A percentile compares a stretch with the other conserved stretches of the same genome.
These are phyloP conservation scores for Boehmeria nivea DNA, from an alignment of 306 rosid genomes.

Conservation along the genomic window DNA sequence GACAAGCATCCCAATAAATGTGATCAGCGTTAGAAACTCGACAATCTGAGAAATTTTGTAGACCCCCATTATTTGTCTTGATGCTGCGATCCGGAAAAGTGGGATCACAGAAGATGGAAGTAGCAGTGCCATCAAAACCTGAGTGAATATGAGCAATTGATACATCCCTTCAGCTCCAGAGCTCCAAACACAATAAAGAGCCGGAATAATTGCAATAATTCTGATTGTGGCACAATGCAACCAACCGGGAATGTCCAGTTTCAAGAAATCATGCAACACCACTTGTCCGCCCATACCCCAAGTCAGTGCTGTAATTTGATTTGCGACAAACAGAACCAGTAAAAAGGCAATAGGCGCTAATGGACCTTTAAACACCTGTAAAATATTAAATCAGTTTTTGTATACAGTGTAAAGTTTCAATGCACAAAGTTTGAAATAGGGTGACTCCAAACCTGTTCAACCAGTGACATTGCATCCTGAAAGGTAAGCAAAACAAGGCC, in stretches of 20 bases:
- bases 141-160: constrained; percentile 77
- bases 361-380: constrained; percentile 69
- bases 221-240: constrained; percentile 87
- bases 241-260: constrained; percentile 90
- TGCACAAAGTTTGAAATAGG: constrained; percentile 4
- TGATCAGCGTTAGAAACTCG: constrained; percentile 57
- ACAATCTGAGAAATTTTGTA: constrained; percentile 65
- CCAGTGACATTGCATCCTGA: constrained; percentile 65
- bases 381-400: constrained; percentile 18
- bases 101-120: constrained; percentile 94
- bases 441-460: constrained; percentile 67
- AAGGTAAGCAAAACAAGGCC: constrained; percentile 66
- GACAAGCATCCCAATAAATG: constrained; percentile 78
- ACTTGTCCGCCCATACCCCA: constrained; percentile 85
- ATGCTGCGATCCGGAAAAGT: constrained; percentile 75
- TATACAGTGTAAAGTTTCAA: constrained; percentile 2
- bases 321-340: constrained; percentile 67
- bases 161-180: constrained; percentile 92
- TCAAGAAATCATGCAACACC: constrained; percentile 60
- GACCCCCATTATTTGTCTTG: constrained; percentile 78
- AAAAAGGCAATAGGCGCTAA: constrained; percentile 48
- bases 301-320: constrained; percentile 62
- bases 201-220: constrained; percentile 75
- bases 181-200: constrained; percentile 84
- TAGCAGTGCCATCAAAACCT: constrained; percentile 73